These are phyloP conservation scores for Stemphylium lycopersici DNA, from an alignment of 2,329 filamentous ascomycete species.

Conservation along the genomic window DNA sequence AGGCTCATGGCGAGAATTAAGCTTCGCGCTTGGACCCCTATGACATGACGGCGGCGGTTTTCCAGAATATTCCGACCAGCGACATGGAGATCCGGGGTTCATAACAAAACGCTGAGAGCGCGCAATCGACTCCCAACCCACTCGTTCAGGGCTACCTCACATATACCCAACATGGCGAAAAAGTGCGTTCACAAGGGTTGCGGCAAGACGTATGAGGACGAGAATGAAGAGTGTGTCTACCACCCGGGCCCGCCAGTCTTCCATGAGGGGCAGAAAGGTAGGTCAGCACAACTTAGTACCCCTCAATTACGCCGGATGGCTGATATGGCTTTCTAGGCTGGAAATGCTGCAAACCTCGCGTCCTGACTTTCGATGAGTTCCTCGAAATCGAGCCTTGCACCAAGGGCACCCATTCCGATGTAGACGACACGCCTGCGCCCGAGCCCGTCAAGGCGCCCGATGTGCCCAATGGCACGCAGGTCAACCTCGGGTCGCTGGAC, in stretches of 20 bases:
- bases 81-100: constrained; percentile 20
- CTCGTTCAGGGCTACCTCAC: constrained; percentile 1
- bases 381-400: constrained; percentile 91
- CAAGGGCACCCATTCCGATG: constrained; percentile 86
- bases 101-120: constrained; percentile 8
- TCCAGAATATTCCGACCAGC: constrained; percentile 46
- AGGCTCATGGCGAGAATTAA: not conserved
- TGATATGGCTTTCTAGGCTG: constrained; percentile 68
- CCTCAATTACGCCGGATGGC: not conserved
- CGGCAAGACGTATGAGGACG: constrained; percentile 82
- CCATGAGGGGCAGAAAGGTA: constrained; percentile 98
- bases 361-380: constrained; percentile 98
- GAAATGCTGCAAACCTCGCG: constrained; percentile 98
- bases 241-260: constrained; percentile 91
- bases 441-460: constrained; percentile 57
- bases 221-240: constrained; percentile 84
- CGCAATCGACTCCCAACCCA: constrained; percentile 13
- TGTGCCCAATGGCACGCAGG: constrained; percentile 47
- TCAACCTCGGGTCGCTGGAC: constrained; percentile 40
- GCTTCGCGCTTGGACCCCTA: constrained; percentile 26
- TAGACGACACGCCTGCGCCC: constrained; percentile 70
- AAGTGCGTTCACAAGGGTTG: constrained; percentile 98
- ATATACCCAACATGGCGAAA: constrained; percentile 62
- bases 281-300: not conserved
- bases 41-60: constrained; percentile 34